These are phyloP conservation scores for Entomortierella chlamydospora DNA, from an alignment of 192 early-diverging fungal species.

Conservation along the genomic window DNA sequence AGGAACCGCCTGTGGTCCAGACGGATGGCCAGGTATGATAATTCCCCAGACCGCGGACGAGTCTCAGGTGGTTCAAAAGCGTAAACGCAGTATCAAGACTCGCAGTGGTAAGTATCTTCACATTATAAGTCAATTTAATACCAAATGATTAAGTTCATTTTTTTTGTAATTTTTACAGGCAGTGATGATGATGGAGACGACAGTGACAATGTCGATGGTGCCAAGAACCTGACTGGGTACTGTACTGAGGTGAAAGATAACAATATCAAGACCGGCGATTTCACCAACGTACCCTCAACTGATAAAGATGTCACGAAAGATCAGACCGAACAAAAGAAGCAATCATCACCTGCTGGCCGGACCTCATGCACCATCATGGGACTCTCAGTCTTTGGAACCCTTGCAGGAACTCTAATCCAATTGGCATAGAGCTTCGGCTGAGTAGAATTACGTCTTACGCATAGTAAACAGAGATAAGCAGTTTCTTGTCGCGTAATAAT, in stretches of 20 bases:
- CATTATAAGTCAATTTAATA: too few species aligned
- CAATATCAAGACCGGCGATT: neutral
- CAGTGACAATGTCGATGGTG: neutral
- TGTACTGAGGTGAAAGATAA: neutral
- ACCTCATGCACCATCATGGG: neutral
- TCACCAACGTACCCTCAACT: neutral
- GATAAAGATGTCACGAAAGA: neutral
- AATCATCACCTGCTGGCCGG: neutral
- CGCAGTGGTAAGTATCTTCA: neutral
- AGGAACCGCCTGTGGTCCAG: neutral
- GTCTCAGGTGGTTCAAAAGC: neutral
- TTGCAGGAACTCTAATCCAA: constrained; percentile 1
- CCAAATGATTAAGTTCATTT: too few species aligned
- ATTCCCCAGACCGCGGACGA: neutral
- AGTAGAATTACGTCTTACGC: too few species aligned
- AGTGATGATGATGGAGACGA: constrained; percentile 16
- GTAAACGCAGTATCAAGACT: neutral
- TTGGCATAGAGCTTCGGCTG: neutral
- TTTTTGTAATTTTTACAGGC: neutral
- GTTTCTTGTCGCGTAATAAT: too few species aligned
- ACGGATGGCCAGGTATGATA: constrained; percentile 5
- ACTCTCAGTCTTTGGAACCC: neutral
- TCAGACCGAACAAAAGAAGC: neutral
- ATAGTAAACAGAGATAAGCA: too few species aligned
- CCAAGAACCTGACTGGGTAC: neutral